Evolutionary conservation across 768 basidiomycete genomes (phyloP).

Genomic region (Russula emetica): DNA sequence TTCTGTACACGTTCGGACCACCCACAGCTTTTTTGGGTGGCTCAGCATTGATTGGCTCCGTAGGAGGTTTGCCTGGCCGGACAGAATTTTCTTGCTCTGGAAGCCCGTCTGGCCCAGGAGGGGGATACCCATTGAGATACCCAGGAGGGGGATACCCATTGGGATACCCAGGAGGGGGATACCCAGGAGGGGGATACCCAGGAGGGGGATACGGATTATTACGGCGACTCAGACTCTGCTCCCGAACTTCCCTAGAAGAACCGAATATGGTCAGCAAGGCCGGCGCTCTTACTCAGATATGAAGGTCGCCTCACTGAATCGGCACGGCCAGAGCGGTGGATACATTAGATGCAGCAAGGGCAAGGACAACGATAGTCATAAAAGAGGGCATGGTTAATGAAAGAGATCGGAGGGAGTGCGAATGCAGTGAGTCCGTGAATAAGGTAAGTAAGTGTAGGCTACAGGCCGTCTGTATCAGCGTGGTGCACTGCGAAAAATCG

Average conservation of each 20-base stretch:
- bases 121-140: too few species aligned
- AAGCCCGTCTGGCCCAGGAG: too few species aligned
- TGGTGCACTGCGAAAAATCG: too few species aligned
- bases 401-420: not conserved
- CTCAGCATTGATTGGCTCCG: too few species aligned
- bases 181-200: too few species aligned
- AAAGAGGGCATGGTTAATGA: not conserved
- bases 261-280: not conserved
- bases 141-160: too few species aligned
- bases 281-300: not conserved
- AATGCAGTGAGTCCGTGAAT: not conserved
- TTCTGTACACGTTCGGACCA: too few species aligned
- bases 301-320: not conserved
- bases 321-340: slow-evolving; percentile 5
- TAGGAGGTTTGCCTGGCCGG: too few species aligned
- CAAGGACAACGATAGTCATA: slow-evolving; percentile 1
- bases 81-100: too few species aligned
- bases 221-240: not conserved
- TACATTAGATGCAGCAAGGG: not conserved
- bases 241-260: not conserved
- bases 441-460: not conserved
- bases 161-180: too few species aligned
- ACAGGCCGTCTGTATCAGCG: not conserved
- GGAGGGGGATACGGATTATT: too few species aligned
- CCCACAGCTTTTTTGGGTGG: too few species aligned